phyloP scores from a whole-genome alignment of 73 alveolate genomes.

The Paramecium biaurelia region DNA sequence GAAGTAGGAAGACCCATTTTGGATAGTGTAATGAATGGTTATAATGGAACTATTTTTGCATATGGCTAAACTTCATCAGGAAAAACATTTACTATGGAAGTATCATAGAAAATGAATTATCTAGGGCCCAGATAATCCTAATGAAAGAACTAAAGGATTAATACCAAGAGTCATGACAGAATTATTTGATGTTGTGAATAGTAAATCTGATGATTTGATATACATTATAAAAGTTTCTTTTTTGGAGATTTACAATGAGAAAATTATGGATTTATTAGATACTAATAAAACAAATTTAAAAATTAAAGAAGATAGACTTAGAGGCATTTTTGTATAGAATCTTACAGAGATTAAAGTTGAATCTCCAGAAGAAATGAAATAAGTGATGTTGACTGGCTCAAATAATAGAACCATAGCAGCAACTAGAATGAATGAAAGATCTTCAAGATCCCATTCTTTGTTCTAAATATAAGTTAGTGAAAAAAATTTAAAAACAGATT shows the following conservation, averaged over 20 bases:
- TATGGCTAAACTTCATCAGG: conserved; percentile 98
- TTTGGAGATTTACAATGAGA: conserved; percentile 93
- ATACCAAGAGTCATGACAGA: conserved; percentile 90
- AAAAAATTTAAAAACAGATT: conserved; percentile 84
- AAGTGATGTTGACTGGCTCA: conserved; percentile 92
- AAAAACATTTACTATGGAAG: conserved; percentile 97
- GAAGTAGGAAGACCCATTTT: conserved; percentile 66
- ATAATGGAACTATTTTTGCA: conserved; percentile 95
- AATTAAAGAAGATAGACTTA: conserved; percentile 90
- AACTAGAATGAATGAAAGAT: conserved; percentile 95
- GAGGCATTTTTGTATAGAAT: conserved; percentile 95
- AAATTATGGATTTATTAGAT: conserved; percentile 87
- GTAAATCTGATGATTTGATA: conserved; percentile 74
- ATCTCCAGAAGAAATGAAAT: conserved; percentile 88
- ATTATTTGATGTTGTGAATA: conserved; percentile 73
- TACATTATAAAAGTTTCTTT: conserved; percentile 84
- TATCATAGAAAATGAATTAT: conserved; percentile 16
- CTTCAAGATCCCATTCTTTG: conserved; percentile 93
- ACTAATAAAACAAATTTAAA: conserved; percentile 83
- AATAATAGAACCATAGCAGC: conserved; percentile 95
- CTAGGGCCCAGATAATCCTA: conserved; percentile 81
- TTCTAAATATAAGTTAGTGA: conserved; percentile 85
- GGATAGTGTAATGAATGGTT: conserved; percentile 88
- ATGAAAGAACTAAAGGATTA: conserved; percentile 77
- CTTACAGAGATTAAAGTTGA: conserved; percentile 92